Base-by-base conservation (phyloP, 1,284 basidiomycete genomes). In the Hemileia vastatrix region DNA sequence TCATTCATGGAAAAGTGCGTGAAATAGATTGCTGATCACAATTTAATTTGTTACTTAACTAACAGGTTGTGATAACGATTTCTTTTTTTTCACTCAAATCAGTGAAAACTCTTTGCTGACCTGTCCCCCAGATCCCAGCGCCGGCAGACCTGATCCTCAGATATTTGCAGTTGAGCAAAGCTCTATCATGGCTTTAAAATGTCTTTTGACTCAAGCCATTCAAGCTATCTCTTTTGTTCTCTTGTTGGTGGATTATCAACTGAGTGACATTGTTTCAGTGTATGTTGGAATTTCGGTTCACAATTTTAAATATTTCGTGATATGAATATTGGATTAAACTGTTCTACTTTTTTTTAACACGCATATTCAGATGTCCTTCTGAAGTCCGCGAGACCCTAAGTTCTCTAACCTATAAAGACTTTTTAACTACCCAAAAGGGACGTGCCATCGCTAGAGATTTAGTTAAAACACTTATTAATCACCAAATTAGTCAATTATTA, bases 401-500 rank as follows among this genome's bases (percentile, higher is more conserved):
- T 18, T 78, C 79, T 5, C 78, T 92, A 72, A 90, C 88, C 5
- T 95, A 88, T 70, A 85, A 89, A 72, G 86, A 87, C 40, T 81
- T 98, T 19, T 83, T 96, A 64, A 90, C 87, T 6, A 84, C 84
- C 47, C 83, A 86, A 71, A 83, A 84, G 69, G 93, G 93, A 31
- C 82, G 90, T 67, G 84, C 85, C 24, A 83, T 86, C 32, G 92
- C 93, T 5, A 82, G 90, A 67, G 85, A 85, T n/a, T 78, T 97
- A 19, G 90, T 96, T 9, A 94, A 92, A 67, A 86, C 93, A 36
- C 83, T 99, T 67, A 98, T 99, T 70, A 91, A 98, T 77, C 89
- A 93, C 71, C 94, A 97, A 75, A 97, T 97, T 69, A 89, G 89
- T 13, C 88, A 94, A 72, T 91, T 96, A 75, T 87, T 92, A 54